Evolutionary conservation across 1,284 basidiomycete genomes (phyloP).

Genomic region (Rhodotorula sp.): DNA sequence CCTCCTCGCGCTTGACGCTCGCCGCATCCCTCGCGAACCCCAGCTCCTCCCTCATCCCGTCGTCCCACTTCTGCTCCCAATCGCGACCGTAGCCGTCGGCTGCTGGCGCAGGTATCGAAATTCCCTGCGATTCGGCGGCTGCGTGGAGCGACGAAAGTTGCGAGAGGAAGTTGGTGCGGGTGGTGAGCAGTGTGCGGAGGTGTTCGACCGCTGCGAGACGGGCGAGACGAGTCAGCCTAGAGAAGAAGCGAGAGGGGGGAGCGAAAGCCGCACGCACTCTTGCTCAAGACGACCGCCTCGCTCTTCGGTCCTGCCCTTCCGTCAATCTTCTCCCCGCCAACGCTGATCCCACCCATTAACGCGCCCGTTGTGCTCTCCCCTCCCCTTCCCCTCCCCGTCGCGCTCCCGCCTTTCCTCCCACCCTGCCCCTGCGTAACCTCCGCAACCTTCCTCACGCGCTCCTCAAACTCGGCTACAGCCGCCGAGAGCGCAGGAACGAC

Average conservation of each 20-base stretch:
- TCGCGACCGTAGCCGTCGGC: neutral
- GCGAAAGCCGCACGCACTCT: slow-evolving; percentile 58
- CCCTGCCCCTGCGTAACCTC: slow-evolving; percentile 48
- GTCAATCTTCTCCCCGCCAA: slow-evolving; percentile 63
- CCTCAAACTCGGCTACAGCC: slow-evolving; percentile 55
- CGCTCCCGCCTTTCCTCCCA: slow-evolving; percentile 53
- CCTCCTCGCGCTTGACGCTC: neutral
- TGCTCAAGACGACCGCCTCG: slow-evolving; percentile 76
- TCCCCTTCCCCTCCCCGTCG: neutral
- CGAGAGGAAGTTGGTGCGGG: slow-evolving; percentile 58
- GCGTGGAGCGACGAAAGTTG: slow-evolving; percentile 54
- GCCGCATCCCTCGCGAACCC: neutral
- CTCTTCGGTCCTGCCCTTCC: slow-evolving; percentile 77
- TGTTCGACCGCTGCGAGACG: slow-evolving; percentile 71
- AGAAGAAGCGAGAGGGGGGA: slow-evolving; percentile 12
- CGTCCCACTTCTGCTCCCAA: slow-evolving; percentile 26
- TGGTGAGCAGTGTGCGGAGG: slow-evolving; percentile 62
- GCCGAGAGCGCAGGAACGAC: slow-evolving; percentile 73
- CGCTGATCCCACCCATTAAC: slow-evolving; percentile 45
- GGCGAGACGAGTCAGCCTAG: slow-evolving; percentile 1
- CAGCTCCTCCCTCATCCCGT: slow-evolving; percentile 3
- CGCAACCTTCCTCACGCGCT: slow-evolving; percentile 58
- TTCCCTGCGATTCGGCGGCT: neutral
- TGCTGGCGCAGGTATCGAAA: neutral
- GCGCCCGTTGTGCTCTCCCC: slow-evolving; percentile 28